phyloP scores from a whole-genome alignment of 495 filamentous ascomycete species.

The Podospora fimiseda region DNA sequence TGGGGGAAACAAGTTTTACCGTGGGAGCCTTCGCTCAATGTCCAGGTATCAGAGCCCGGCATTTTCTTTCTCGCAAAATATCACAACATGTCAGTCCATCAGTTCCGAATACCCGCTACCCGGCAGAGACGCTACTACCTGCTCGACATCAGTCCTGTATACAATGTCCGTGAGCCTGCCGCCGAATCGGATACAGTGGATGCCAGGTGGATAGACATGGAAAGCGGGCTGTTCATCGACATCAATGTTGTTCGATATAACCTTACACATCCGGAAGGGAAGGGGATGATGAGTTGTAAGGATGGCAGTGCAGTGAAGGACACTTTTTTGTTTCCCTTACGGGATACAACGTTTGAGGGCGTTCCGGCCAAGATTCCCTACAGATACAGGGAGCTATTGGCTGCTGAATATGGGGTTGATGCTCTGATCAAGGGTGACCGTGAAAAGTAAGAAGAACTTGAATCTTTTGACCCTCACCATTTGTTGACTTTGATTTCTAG shows the following conservation, averaged over 20 bases:
- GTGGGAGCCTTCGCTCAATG: slow-evolving; percentile 71
- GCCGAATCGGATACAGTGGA: slow-evolving; percentile 64
- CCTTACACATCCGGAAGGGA: slow-evolving; percentile 22
- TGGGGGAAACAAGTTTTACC: slow-evolving; percentile 51
- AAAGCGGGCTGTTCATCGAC: slow-evolving; percentile 67
- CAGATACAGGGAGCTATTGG: slow-evolving; percentile 52
- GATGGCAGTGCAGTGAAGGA: slow-evolving; percentile 36
- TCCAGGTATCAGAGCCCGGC: slow-evolving; percentile 59
- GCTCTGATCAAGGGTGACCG: slow-evolving; percentile 47
- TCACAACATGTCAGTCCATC: slow-evolving; percentile 58
- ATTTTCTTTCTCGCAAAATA: slow-evolving; percentile 58
- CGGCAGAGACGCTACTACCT: slow-evolving; percentile 51
- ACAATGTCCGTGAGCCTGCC: slow-evolving; percentile 52
- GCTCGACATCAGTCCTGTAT: slow-evolving; percentile 65
- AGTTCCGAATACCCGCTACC: slow-evolving; percentile 42
- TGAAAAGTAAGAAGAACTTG: slow-evolving; percentile 41
- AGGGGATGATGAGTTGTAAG: slow-evolving; percentile 37
- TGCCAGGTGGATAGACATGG: slow-evolving; percentile 68
- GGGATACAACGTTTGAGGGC: slow-evolving; percentile 46
- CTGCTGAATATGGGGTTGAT: slow-evolving; percentile 51
- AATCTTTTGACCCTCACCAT: no score
- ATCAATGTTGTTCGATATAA: slow-evolving; percentile 46
- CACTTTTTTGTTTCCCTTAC: background rate
- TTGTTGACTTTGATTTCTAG: no score
- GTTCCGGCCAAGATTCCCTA: slow-evolving; percentile 56